Base-by-base conservation (phyloP, 1,284 basidiomycete species). In the Sporisorium sorghi region DNA sequence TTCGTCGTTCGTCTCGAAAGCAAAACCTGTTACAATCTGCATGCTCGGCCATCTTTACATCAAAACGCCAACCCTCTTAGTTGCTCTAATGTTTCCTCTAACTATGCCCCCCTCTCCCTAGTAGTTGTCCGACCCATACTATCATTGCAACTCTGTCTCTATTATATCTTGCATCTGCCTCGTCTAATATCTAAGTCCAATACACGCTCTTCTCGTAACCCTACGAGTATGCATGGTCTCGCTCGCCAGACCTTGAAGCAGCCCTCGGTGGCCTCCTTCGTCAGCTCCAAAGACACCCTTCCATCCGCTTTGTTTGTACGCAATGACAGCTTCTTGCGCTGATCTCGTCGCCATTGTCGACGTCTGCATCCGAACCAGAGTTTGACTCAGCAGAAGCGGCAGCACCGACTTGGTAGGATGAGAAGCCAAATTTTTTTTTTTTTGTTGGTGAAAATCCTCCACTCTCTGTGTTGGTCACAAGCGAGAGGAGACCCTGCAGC, bases 401-500 rank as follows among this genome's bases (percentile, higher is more conserved):
- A 8, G 7, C n/a, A 14, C 37, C 37, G 37, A 40, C 37, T 44
- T 24, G 24, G n/a, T 17, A 37, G 23, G 21, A 8, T 24, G 11
- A 44, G 42, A n/a, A 44, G 42, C 42, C 28, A 30, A 26, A 3
- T n/a, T 46, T 28, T 46, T 28, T 44, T n/a, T 5, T 14, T 26
- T 15, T 7, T 33, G 5, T 15, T 4, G 17, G 35, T 37, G 35
- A n/a, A 28, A 28, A 28, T 19, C 28, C 46, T 47, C 46, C 23
- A 24, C 35, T 19, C 46, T 19, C 12, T 47, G 24, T n/a, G 17
- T 10, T 8, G 44, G 26, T 26, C 26, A 30, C 46, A 19, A 47
- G 26, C 17, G n/a, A 26, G 17, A n/a, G 7, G 26, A 37, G 60
- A 62, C 60, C 60, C 60, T 62, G 60, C 60, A 62, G 43, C 53